A percentile compares a stretch with the other conserved stretches of the same genome.
Evolutionary conservation across 352 stramenopile genomes (phyloP).

Genomic region (Lagenidium giganteum): DNA sequence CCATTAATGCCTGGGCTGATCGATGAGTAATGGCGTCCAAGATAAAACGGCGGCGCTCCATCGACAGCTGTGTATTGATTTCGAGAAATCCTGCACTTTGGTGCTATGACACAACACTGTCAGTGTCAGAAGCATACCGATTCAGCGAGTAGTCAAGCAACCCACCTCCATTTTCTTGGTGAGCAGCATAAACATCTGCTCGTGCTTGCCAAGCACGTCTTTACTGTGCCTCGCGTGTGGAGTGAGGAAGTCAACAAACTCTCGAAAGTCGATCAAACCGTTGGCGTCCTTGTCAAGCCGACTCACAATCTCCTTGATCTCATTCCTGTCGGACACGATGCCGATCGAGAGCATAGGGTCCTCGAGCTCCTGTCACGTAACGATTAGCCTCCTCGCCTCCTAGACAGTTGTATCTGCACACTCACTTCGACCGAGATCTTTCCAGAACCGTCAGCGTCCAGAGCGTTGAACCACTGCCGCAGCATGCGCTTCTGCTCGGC

Average conservation of each 20-base stretch:
- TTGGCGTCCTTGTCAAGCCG: conserved; percentile 68
- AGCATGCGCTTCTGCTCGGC: conserved; percentile 72
- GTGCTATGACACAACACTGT: conserved; percentile 23
- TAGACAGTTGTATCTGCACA: background rate
- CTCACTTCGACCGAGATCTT: conserved; percentile 67
- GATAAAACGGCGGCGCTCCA: conserved; percentile 69
- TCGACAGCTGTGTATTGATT: conserved; percentile 75
- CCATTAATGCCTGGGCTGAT: conserved; percentile 40
- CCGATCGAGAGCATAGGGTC: conserved; percentile 79
- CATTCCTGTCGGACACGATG: conserved; percentile 55
- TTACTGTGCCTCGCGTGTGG: conserved; percentile 41
- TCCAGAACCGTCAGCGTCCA: conserved; percentile 59
- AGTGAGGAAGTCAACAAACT: conserved; percentile 76
- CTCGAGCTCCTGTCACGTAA: conserved; percentile 40
- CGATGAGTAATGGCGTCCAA: conserved; percentile 62
- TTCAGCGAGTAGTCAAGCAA: background rate
- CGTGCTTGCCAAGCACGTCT: conserved; percentile 42
- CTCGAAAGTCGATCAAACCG: conserved; percentile 70
- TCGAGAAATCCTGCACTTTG: conserved; percentile 66
- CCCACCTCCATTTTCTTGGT: conserved; percentile 77
- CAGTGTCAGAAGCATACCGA: background rate
- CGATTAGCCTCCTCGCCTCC: background rate
- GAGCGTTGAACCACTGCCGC: conserved; percentile 66
- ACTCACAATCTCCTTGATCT: conserved; percentile 56
- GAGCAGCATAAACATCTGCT: conserved; percentile 67